Evolutionary conservation across 257 asterid species (phyloP), one percentile per base, ranked within the genome.

Genomic region (Ocimum tenuiflorum): DNA sequence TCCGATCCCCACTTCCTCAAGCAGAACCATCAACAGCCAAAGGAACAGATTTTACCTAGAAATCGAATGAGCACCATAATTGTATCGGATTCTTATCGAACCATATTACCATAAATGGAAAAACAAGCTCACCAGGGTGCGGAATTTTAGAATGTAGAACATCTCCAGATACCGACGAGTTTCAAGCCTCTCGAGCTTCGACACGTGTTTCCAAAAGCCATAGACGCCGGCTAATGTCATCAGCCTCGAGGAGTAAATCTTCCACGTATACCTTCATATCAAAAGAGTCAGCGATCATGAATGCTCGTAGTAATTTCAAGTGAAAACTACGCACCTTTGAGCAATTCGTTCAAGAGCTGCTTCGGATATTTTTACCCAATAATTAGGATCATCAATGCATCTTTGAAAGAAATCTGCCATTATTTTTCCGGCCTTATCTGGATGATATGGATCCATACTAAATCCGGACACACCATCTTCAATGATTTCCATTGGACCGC

Each of bases 401-500:
- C 63, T 73, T 43, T 81, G 66, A 33, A 90, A 90, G 83, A 94
- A 94, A 41, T 94, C 83, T 2, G 73, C 80, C 95, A 94, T 85
- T 35, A 70, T 59, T 3, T 69, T 79, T 38, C 89, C 77, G 27
- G 88, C 89, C 64, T 83, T 85, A 17, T 86, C 92, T 0, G 96
- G 94, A 69, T 94, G 96, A 73, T 94, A 94, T 0, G 99, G 99
- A 73, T 94, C 97, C 7, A 90, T 85, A 69, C 86, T 95, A 68
- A 90, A 94, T 13, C 99, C 99, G 0, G 97, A 94, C 19, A 81
- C 12, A 38, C 95, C 95, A 23, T 88, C 72, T 82, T 90, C 95
- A 8, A 94, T 94, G n/a, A 94, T 94, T 81, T 94, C 99, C 80
- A 79, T 42, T 0, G 99, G 99, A 27, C 99, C 99, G 11, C 99